Percentiles rank a stretch among this genome's conserved stretches.
Conservation (phyloP, 2,329 filamentous ascomycete genomes). For the Teratosphaeria nubilosa region DNA sequence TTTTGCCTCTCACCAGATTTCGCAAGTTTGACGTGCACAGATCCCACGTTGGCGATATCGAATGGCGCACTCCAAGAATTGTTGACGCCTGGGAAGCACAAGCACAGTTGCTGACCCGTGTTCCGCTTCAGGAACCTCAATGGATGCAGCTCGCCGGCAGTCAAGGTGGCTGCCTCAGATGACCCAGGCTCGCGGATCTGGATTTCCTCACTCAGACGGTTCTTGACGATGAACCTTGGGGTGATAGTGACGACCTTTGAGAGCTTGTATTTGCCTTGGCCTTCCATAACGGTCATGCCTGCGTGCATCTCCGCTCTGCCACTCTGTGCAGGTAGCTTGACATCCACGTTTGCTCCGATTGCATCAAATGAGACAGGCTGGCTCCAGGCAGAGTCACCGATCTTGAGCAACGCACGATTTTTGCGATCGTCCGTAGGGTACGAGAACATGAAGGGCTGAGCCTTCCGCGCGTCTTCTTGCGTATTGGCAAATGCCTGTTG, state of each 20-base stretch:
- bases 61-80: slow-evolving; percentile 98
- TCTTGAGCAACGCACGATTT: slow-evolving; percentile 78
- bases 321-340: slow-evolving; percentile 64
- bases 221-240: slow-evolving; percentile 87
- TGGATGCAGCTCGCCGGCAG: slow-evolving; percentile 69
- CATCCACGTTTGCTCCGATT: slow-evolving; percentile 84
- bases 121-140: slow-evolving; percentile 82
- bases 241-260: slow-evolving; percentile 91
- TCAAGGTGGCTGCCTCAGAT: slow-evolving; percentile 69
- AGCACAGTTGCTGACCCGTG: slow-evolving; percentile 74
- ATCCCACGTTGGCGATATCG: slow-evolving; percentile 91
- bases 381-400: slow-evolving; percentile 89
- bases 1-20: slow-evolving; percentile 83
- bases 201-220: slow-evolving; percentile 80
- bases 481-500: slow-evolving; percentile 54
- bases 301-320: slow-evolving; percentile 77
- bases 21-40: slow-evolving; percentile 84
- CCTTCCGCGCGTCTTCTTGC: slow-evolving; percentile 54
- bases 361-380: slow-evolving; percentile 97
- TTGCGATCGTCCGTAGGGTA: slow-evolving; percentile 80
- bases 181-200: slow-evolving; percentile 87
- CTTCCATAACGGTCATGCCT: slow-evolving; percentile 78
- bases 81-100: slow-evolving; percentile 88
- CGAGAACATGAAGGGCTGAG: slow-evolving; percentile 91
- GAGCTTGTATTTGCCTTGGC: slow-evolving; percentile 94